phyloP scores from a whole-genome alignment of 768 basidiomycete genomes.

The Lepiota brunneoincarnata region DNA sequence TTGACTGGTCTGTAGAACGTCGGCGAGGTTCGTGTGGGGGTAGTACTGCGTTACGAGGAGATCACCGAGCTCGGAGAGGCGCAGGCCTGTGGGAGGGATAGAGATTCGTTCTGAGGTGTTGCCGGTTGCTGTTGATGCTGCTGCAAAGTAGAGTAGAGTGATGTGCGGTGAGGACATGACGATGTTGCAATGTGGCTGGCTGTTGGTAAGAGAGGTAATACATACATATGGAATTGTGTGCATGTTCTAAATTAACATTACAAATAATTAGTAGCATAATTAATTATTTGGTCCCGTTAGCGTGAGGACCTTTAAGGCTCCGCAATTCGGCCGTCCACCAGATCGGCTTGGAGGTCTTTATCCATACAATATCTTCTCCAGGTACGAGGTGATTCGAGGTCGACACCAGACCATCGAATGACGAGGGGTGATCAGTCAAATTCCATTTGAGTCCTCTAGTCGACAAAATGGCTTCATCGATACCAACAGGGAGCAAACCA shows the following conservation, averaged over 20 bases:
- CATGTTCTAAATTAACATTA: too few relatives aligned
- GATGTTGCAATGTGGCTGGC: background rate
- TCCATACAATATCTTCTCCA: conserved; percentile 57
- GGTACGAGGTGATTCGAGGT: conserved; percentile 92
- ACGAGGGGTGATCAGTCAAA: conserved; percentile 63
- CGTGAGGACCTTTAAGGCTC: conserved; percentile 14
- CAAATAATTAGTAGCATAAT: too few relatives aligned
- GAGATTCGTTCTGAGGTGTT: conserved; percentile 49
- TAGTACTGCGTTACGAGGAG: conserved; percentile 59
- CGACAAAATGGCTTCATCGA: conserved; percentile 71
- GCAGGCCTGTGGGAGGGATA: conserved; percentile 46
- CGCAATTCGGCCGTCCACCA: conserved; percentile 87
- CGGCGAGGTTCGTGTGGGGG: conserved; percentile 45
- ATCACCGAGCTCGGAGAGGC: conserved; percentile 45
- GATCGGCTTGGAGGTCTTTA: conserved; percentile 80
- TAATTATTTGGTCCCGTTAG: background rate
- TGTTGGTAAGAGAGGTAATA: too few relatives aligned
- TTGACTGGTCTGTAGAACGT: conserved; percentile 56
- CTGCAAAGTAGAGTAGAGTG: conserved; percentile 55
- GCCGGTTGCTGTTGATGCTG: conserved; percentile 70
- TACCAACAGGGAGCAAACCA: conserved; percentile 90
- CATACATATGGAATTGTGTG: too few relatives aligned
- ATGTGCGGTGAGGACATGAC: conserved; percentile 29
- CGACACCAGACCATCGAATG: conserved; percentile 82
- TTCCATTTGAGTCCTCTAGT: conserved; percentile 91